A percentile compares a stretch with the other conserved stretches of the same genome.
Evolutionary conservation across 257 asterid genomes (phyloP).

Genomic region (Haberlea rhodopensis): DNA sequence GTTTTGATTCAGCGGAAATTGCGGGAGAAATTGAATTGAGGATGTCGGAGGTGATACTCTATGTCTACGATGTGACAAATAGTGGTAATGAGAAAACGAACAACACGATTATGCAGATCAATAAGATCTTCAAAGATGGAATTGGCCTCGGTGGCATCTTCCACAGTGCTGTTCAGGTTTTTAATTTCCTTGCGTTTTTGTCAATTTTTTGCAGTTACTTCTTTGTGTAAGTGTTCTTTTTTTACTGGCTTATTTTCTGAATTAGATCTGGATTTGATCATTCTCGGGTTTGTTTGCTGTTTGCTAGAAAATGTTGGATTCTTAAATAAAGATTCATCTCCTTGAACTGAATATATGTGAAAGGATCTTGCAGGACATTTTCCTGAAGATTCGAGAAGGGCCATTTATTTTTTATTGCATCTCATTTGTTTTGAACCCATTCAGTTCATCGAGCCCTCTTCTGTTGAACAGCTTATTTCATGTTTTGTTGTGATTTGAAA

Average conservation of each 20-base stretch:
- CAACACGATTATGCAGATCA: constrained; percentile 88
- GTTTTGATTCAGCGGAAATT: constrained; percentile 23
- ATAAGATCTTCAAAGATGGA: too few species aligned
- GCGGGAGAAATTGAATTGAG: constrained; percentile 25
- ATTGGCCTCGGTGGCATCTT: too few species aligned
- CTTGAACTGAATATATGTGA: background rate
- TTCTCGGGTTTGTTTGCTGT: too few species aligned
- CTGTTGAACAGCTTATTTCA: background rate
- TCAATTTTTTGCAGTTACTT: background rate
- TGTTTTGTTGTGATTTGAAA: background rate
- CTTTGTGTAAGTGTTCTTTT: background rate
- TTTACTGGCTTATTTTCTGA: background rate
- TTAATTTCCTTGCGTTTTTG: background rate
- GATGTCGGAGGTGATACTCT: constrained; percentile 70
- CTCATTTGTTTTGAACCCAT: background rate
- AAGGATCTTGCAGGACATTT: background rate
- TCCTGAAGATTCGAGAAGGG: too few species aligned
- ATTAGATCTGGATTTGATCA: background rate
- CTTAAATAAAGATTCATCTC: too few species aligned
- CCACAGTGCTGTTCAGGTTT: constrained; percentile 94
- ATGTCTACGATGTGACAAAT: constrained; percentile 89
- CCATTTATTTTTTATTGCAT: too few species aligned
- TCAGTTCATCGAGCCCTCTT: background rate
- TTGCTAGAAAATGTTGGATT: background rate
- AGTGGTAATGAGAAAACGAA: constrained; percentile 87